Evolutionary conservation across 768 basidiomycete genomes (phyloP).

Genomic region (Hygrocybe punicea): DNA sequence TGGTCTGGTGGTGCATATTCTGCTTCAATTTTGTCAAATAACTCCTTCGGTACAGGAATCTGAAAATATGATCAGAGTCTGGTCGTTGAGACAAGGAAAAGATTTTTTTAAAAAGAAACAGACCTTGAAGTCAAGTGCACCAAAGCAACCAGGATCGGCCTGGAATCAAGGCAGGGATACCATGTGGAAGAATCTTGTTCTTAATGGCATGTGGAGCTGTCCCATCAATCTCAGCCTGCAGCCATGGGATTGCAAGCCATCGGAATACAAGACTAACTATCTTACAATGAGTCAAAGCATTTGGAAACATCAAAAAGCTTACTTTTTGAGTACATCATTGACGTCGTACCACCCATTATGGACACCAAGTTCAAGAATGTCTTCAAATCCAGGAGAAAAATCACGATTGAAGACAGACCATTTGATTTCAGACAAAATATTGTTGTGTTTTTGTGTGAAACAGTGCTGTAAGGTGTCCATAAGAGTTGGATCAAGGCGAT

Average conservation of each 20-base stretch:
- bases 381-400: slow-evolving; percentile 38
- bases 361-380: slow-evolving; percentile 30
- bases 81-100: slow-evolving; percentile 1
- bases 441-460: slow-evolving; percentile 28
- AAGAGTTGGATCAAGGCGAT: slow-evolving; percentile 31
- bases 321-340: slow-evolving; percentile 22
- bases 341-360: slow-evolving; percentile 29
- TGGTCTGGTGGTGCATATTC: slow-evolving; percentile 34
- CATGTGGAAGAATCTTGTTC: slow-evolving; percentile 40
- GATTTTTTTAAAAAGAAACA: neutral
- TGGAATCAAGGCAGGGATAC: slow-evolving; percentile 37
- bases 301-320: neutral
- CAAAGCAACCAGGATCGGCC: slow-evolving; percentile 25
- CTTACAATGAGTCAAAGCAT: neutral
- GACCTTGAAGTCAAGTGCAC: slow-evolving; percentile 36
- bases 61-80: slow-evolving; percentile 10
- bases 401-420: slow-evolving; percentile 32
- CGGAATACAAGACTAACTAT: slow-evolving; percentile 37
- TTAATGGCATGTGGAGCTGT: slow-evolving; percentile 23
- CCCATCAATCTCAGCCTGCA: slow-evolving; percentile 38
- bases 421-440: slow-evolving; percentile 38
- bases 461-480: slow-evolving; percentile 32
- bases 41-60: slow-evolving; percentile 16
- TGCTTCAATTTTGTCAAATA: slow-evolving; percentile 20
- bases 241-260: slow-evolving; percentile 41